A percentile compares a stretch with the other conserved stretches of the same genome.
phyloP scores from a whole-genome alignment of 129 eudicot genomes.

The Helianthus tuberosus region DNA sequence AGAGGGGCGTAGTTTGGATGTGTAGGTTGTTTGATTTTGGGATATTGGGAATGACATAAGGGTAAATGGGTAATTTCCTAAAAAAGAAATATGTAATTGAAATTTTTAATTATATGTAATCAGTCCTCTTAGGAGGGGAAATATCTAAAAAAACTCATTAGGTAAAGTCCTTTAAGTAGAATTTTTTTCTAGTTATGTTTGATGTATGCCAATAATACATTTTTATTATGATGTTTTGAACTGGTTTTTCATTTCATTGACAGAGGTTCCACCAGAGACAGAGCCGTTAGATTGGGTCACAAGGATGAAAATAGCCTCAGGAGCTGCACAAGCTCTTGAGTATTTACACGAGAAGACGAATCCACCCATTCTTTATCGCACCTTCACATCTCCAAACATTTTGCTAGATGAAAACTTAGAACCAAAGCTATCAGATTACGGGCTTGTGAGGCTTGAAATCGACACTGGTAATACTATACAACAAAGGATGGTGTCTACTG shows the following conservation, averaged over 20 bases:
- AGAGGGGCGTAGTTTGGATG: no score
- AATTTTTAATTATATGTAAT: no score
- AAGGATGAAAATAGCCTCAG: constrained; percentile 77
- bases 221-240: not conserved
- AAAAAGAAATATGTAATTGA: no score
- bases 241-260: not conserved
- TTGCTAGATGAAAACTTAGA: constrained; percentile 50
- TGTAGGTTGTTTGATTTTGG: no score
- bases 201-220: not conserved
- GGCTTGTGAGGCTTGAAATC: constrained; percentile 60
- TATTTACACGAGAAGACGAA: constrained; percentile 67
- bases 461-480: constrained; percentile 42
- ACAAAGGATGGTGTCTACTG: constrained; percentile 50
- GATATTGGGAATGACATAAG: no score
- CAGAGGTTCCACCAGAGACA: constrained; percentile 47
- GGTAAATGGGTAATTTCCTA: no score
- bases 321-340: constrained; percentile 71
- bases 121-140: no score
- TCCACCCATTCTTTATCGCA: constrained; percentile 68
- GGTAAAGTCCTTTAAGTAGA: not conserved
- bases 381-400: constrained; percentile 54
- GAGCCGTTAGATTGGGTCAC: constrained; percentile 63
- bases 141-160: no score
- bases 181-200: not conserved
- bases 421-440: constrained; percentile 73